Percentiles rank a stretch among this genome's conserved stretches.
phyloP scores from a whole-genome alignment of 768 basidiomycete genomes.

The Pleurotus djamor region DNA sequence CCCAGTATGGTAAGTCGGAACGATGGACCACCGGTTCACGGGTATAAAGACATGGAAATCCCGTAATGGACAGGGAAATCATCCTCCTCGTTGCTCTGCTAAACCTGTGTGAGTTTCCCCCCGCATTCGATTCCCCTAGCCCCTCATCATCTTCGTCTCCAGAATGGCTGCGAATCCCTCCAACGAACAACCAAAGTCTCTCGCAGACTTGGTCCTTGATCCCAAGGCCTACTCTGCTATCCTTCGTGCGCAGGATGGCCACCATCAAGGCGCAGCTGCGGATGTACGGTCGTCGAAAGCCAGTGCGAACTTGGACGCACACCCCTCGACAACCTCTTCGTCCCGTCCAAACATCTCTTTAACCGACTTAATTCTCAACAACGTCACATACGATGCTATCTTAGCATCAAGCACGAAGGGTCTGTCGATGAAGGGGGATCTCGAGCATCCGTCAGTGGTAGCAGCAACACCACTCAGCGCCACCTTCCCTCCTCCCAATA shows the following conservation, averaged over 20 bases:
- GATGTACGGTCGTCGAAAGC: not conserved
- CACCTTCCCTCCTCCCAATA: conserved; percentile 3
- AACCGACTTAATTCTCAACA: conserved; percentile 15
- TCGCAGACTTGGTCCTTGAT: conserved; percentile 13
- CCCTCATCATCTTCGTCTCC: too few species aligned
- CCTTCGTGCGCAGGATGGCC: not conserved
- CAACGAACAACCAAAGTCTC: not conserved
- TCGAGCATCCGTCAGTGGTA: too few species aligned
- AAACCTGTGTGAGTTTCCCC: too few species aligned
- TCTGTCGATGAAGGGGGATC: conserved; percentile 2
- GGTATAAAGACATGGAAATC: too few species aligned
- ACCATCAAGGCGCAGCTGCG: not conserved
- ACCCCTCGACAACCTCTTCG: not conserved
- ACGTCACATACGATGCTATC: conserved; percentile 20
- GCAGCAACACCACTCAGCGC: not conserved
- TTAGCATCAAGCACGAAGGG: conserved; percentile 16
- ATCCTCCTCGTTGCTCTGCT: too few species aligned
- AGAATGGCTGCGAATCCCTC: too few species aligned
- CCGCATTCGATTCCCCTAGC: too few species aligned
- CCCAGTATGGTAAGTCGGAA: too few species aligned
- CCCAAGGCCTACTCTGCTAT: conserved; percentile 8
- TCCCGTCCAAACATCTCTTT: conserved; percentile 11
- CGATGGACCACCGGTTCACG: too few species aligned
- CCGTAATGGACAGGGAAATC: too few species aligned
- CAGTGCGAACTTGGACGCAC: not conserved